Evolutionary conservation across 768 basidiomycete species (phyloP).

Genomic region (Leccinum disarticulatum): DNA sequence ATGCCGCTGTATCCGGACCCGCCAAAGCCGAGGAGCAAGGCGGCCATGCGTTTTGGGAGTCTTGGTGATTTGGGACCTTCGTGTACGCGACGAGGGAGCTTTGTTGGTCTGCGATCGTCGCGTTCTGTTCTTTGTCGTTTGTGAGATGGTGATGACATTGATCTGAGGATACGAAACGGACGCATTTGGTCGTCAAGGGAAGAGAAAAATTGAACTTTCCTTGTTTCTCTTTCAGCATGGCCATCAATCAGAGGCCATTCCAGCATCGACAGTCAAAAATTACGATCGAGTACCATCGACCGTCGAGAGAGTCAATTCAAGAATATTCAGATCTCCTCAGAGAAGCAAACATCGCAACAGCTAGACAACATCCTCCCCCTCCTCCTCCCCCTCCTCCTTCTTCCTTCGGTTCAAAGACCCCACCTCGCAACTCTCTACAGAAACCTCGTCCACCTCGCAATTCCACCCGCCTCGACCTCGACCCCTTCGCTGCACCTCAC

Average conservation of each 20-base stretch:
- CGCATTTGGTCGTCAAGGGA: neutral
- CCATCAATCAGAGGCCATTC: slow-evolving; percentile 46
- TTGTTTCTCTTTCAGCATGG: neutral
- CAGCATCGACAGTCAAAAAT: slow-evolving; percentile 56
- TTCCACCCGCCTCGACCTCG: slow-evolving; percentile 46
- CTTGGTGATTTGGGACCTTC: slow-evolving; percentile 46
- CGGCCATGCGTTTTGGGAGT: slow-evolving; percentile 82
- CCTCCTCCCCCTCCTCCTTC: slow-evolving; percentile 42
- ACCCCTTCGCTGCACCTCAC: slow-evolving; percentile 53
- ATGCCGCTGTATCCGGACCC: slow-evolving; percentile 92
- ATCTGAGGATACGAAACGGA: neutral
- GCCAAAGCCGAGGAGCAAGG: slow-evolving; percentile 85
- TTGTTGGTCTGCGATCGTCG: neutral
- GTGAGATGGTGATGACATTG: slow-evolving; percentile 3
- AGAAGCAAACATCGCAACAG: slow-evolving; percentile 45
- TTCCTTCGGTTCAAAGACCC: slow-evolving; percentile 31
- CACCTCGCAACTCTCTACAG: slow-evolving; percentile 57
- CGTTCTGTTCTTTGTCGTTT: slow-evolving; percentile 14
- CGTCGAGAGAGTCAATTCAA: slow-evolving; percentile 72
- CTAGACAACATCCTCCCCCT: slow-evolving; percentile 3
- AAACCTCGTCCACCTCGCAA: slow-evolving; percentile 56
- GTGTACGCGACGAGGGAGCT: neutral
- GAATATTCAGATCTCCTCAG: slow-evolving; percentile 74
- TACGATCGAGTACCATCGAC: slow-evolving; percentile 75
- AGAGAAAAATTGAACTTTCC: neutral